phyloP scores from a whole-genome alignment of 306 rosid genomes.

The Sindora glabra region DNA sequence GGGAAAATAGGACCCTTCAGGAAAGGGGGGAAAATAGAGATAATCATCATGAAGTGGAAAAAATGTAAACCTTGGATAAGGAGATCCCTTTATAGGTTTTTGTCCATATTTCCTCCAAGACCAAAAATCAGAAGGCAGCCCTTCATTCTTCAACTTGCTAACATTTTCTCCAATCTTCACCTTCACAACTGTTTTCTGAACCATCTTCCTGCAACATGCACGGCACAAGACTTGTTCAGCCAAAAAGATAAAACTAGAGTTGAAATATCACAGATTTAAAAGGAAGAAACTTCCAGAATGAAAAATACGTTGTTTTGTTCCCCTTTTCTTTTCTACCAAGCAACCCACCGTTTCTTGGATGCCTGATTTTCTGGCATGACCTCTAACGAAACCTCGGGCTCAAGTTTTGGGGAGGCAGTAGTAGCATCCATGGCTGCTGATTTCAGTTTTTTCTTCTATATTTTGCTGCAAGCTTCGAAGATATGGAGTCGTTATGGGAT shows the following conservation, averaged over 20 bases:
- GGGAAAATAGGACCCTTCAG: not conserved
- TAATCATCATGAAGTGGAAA: not conserved
- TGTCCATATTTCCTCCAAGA: constrained; percentile 99
- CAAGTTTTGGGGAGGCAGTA: constrained; percentile 28
- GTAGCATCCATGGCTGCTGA: constrained; percentile 26
- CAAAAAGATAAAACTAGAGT: not conserved
- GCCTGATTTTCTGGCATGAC: constrained; percentile 38
- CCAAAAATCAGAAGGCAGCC: constrained; percentile 83
- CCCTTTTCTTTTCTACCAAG: not conserved
- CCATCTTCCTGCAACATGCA: constrained; percentile 48
- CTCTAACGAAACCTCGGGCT: constrained; percentile 31
- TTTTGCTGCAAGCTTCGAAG: not conserved
- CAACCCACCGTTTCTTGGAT: constrained; percentile 47
- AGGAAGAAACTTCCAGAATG: not conserved
- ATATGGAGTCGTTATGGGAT: not conserved
- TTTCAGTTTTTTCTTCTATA: not conserved
- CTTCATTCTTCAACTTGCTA: constrained; percentile 81
- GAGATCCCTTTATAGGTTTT: constrained; percentile 91
- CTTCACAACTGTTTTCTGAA: constrained; percentile 60
- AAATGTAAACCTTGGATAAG: constrained; percentile 71
- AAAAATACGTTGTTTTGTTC: not conserved
- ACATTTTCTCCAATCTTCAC: constrained; percentile 68
- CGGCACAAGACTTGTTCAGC: not conserved
- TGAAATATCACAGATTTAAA: not conserved
- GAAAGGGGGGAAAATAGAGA: constrained; percentile 5